These are phyloP conservation scores for Solanum hybrid DNA, from an alignment of 305 asterid genomes.

Conservation along the genomic window DNA sequence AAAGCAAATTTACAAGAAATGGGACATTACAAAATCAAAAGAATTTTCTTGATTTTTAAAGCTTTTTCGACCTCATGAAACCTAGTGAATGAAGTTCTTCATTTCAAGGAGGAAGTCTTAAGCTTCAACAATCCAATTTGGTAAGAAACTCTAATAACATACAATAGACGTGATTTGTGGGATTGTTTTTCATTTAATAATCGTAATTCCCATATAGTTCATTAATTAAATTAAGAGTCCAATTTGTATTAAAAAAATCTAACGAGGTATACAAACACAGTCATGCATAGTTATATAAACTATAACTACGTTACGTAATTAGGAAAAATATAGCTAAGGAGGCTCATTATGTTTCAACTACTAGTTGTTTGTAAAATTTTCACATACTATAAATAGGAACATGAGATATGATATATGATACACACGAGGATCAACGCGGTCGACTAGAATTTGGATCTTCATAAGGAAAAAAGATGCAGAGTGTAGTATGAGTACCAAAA, in stretches of 20 bases:
- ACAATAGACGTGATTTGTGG: neutral
- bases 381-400: neutral
- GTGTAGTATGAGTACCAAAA: neutral
- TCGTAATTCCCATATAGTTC: neutral
- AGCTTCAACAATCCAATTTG: neutral
- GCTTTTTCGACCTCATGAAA: no score
- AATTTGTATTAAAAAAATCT: no score
- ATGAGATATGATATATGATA: neutral
- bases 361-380: no score
- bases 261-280: no score
- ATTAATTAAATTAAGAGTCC: no score
- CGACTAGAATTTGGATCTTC: neutral
- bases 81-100: neutral
- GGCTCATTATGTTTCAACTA: neutral
- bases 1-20: no score
- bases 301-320: neutral
- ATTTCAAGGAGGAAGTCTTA: neutral
- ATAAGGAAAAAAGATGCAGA: neutral
- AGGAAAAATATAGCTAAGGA: neutral
- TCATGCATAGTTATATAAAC: neutral
- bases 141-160: neutral
- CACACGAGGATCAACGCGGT: neutral
- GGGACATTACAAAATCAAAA: neutral
- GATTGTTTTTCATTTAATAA: no score
- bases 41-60: no score